These are phyloP conservation scores for Solanum pinnatisectum DNA, from an alignment of 257 asterid genomes.

Conservation along the genomic window DNA sequence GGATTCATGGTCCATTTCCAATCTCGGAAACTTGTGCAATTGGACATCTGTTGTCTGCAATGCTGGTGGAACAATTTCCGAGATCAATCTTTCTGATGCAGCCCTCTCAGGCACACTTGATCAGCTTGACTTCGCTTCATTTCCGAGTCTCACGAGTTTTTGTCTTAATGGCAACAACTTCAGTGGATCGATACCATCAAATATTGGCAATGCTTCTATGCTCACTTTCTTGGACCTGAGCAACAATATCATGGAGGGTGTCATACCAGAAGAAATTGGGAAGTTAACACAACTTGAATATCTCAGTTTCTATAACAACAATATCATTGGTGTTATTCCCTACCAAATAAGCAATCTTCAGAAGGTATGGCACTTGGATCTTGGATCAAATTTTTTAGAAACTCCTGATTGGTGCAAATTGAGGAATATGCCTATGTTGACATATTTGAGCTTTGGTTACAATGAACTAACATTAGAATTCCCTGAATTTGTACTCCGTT, in stretches of 20 bases:
- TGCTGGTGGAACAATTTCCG: neutral
- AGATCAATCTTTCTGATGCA: neutral
- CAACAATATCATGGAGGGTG: neutral
- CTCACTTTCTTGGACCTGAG: neutral
- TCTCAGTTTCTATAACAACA: fast-evolving
- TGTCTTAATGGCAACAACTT: neutral
- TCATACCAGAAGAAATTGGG: neutral
- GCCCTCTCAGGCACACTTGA: neutral
- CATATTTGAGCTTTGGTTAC: neutral
- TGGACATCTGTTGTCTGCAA: neutral
- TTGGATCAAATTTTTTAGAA: neutral
- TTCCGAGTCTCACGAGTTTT: neutral
- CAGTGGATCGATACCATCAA: neutral
- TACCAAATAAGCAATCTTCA: neutral
- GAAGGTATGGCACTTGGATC: neutral
- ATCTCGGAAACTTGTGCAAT: neutral
- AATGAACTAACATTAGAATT: fast-evolving
- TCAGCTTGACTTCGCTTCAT: neutral
- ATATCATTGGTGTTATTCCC: neutral
- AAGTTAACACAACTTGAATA: neutral
- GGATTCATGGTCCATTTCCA: neutral
- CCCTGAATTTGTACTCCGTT: neutral
- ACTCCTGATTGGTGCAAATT: neutral
- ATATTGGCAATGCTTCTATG: neutral
- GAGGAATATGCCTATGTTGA: neutral